These are phyloP conservation scores for Aspergillus transmontanensis DNA, from an alignment of 2,329 filamentous ascomycete species.

Conservation along the genomic window DNA sequence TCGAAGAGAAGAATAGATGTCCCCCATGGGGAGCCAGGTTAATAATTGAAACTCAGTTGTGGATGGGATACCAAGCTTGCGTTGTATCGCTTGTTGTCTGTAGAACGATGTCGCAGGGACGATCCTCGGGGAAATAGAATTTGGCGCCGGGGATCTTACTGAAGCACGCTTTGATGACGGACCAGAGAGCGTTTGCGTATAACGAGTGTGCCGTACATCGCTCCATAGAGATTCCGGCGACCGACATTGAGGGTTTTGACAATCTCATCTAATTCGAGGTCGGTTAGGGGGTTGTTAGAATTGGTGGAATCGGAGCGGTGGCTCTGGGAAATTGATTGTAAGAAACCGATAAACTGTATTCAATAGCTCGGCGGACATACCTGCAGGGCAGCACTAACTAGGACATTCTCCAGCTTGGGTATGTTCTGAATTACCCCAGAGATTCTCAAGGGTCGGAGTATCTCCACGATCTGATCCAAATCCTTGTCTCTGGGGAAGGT, in stretches of 20 bases:
- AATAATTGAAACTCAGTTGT: slow-evolving; percentile 47
- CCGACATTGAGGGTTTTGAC: slow-evolving; percentile 46
- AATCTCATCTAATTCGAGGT: slow-evolving; percentile 46
- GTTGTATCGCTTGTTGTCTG: slow-evolving; percentile 32
- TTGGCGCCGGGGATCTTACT: slow-evolving; percentile 44
- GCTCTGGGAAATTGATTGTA: background rate
- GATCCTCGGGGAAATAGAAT: slow-evolving; percentile 48
- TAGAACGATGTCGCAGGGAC: slow-evolving; percentile 33
- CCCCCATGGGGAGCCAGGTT: slow-evolving; percentile 58
- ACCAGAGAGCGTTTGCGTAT: slow-evolving; percentile 38
- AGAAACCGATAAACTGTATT: background rate
- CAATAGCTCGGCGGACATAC: background rate
- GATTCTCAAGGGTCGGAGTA: slow-evolving; percentile 37
- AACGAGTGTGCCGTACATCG: slow-evolving; percentile 42
- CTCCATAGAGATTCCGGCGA: slow-evolving; percentile 57
- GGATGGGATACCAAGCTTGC: slow-evolving; percentile 23
- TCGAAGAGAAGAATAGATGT: slow-evolving; percentile 48
- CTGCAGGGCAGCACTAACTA: slow-evolving; percentile 44
- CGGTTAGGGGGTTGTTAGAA: slow-evolving; percentile 36
- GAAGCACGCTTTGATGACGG: slow-evolving; percentile 49
- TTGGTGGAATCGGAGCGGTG: slow-evolving; percentile 19
- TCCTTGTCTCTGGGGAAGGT: slow-evolving; percentile 55
- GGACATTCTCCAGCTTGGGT: slow-evolving; percentile 49
- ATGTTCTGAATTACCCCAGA: slow-evolving; percentile 51
- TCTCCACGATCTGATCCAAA: slow-evolving; percentile 44